Evolutionary conservation across 176 grass and related monocot species (phyloP).

Genomic region (Cenchrus fungigraminus): DNA sequence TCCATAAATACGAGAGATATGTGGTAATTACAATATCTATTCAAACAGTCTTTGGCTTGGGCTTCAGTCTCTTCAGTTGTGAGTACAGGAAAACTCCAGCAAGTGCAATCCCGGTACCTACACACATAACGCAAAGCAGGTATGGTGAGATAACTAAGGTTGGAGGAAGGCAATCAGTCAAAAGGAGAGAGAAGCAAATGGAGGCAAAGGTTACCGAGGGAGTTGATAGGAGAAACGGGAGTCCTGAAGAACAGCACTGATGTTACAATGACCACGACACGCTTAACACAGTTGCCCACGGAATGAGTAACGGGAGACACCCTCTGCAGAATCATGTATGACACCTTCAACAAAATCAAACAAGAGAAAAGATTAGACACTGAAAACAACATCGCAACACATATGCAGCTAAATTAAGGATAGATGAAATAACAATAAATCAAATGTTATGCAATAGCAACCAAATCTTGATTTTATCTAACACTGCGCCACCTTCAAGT

Average conservation of each 20-base stretch:
- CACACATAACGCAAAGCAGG: neutral
- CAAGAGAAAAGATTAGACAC: neutral
- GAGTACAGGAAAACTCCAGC: constrained; percentile 94
- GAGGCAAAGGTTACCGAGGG: constrained; percentile 57
- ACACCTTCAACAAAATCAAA: constrained; percentile 60
- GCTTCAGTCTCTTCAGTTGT: constrained; percentile 85
- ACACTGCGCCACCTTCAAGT: neutral
- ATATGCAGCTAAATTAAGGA: neutral
- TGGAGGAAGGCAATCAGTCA: neutral
- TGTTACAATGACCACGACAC: constrained; percentile 88
- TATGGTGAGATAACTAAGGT: neutral
- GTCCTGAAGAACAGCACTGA: constrained; percentile 94
- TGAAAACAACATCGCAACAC: neutral
- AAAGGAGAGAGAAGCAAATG: neutral
- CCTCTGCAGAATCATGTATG: constrained; percentile 86
- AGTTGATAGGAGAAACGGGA: constrained; percentile 89
- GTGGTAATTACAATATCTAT: neutral
- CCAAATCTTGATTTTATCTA: neutral
- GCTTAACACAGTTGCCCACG: constrained; percentile 92
- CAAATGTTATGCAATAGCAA: neutral
- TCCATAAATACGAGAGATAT: neutral
- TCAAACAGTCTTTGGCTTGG: constrained; percentile 74
- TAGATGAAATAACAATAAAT: neutral
- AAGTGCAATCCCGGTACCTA: constrained; percentile 72
- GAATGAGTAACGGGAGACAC: constrained; percentile 94